These are phyloP conservation scores for Phytophthora idaei DNA, from an alignment of 352 stramenopile genomes.

Conservation along the genomic window DNA sequence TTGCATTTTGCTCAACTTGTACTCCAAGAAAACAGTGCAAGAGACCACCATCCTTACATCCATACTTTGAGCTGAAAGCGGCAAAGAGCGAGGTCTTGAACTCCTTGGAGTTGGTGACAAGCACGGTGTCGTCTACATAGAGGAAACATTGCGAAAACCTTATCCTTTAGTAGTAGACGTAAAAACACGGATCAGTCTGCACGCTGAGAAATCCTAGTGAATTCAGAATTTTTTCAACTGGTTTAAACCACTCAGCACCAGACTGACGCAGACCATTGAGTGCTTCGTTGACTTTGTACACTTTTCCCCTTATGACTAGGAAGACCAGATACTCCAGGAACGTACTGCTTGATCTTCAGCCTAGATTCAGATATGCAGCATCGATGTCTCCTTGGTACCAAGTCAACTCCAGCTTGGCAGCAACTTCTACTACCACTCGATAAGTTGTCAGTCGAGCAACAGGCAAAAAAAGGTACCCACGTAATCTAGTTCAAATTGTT, in stretches of 20 bases:
- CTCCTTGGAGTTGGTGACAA: slow-evolving; percentile 12
- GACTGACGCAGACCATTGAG: slow-evolving; percentile 13
- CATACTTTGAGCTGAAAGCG: slow-evolving; percentile 18
- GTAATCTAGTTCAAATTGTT: not conserved
- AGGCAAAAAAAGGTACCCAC: not conserved
- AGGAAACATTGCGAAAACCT: slow-evolving; percentile 17
- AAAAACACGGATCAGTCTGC: slow-evolving; percentile 14
- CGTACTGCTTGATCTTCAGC: slow-evolving; percentile 18
- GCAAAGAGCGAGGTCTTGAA: slow-evolving; percentile 27
- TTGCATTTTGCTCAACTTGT: slow-evolving; percentile 12
- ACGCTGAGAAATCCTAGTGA: not conserved
- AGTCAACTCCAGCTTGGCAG: not conserved
- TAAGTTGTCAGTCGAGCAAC: not conserved
- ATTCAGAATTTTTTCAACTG: slow-evolving; percentile 14
- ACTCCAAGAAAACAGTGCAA: slow-evolving; percentile 10
- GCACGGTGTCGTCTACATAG: slow-evolving; percentile 31
- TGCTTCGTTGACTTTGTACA: slow-evolving; percentile 16
- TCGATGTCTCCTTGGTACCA: slow-evolving; percentile 23
- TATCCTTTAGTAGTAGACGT: slow-evolving; percentile 5
- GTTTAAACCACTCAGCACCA: slow-evolving; percentile 14
- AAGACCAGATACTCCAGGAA: slow-evolving; percentile 7
- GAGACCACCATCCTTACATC: slow-evolving; percentile 21
- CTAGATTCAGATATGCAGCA: slow-evolving; percentile 16
- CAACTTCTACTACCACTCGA: not conserved
- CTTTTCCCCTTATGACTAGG: slow-evolving; percentile 5